These are phyloP conservation scores for Sporormia fimetaria DNA, from an alignment of 495 filamentous ascomycete species.

Conservation along the genomic window DNA sequence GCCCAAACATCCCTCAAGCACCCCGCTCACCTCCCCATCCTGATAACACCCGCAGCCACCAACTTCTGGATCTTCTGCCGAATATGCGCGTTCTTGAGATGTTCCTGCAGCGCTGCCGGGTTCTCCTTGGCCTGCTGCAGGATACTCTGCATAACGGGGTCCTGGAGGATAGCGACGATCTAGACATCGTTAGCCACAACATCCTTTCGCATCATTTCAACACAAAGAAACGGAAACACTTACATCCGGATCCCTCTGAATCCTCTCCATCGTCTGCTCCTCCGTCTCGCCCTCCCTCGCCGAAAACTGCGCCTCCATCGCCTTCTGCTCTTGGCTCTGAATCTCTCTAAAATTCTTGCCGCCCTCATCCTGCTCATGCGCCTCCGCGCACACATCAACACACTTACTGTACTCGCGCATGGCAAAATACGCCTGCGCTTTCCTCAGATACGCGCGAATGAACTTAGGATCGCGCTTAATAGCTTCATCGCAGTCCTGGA, in stretches of 20 bases:
- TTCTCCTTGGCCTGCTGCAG: constrained; percentile 91
- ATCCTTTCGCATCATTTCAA: background rate
- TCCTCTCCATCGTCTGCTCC: constrained; percentile 85
- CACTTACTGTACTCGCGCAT: constrained; percentile 97
- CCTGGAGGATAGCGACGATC: constrained; percentile 84
- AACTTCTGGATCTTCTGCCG: constrained; percentile 82
- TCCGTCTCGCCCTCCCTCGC: constrained; percentile 89
- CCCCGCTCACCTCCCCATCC: constrained; percentile 48
- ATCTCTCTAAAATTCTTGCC: constrained; percentile 78
- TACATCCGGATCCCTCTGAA: constrained; percentile 88
- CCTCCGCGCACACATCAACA: constrained; percentile 77
- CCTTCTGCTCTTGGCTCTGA: constrained; percentile 88
- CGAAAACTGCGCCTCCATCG: constrained; percentile 77
- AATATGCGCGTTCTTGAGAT: constrained; percentile 87
- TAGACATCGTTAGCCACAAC: constrained; percentile 26
- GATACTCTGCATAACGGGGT: constrained; percentile 96
- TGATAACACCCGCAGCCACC: constrained; percentile 83
- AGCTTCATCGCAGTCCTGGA: constrained; percentile 84
- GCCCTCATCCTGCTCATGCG: constrained; percentile 60
- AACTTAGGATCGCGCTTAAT: constrained; percentile 86
- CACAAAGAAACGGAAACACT: constrained; percentile 27
- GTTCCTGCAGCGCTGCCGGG: constrained; percentile 81
- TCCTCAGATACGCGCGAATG: constrained; percentile 88
- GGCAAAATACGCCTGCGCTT: constrained; percentile 82
- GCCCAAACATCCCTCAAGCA: background rate